These are phyloP conservation scores for Cucumis melo DNA, from an alignment of 306 rosid species.

Conservation along the genomic window DNA sequence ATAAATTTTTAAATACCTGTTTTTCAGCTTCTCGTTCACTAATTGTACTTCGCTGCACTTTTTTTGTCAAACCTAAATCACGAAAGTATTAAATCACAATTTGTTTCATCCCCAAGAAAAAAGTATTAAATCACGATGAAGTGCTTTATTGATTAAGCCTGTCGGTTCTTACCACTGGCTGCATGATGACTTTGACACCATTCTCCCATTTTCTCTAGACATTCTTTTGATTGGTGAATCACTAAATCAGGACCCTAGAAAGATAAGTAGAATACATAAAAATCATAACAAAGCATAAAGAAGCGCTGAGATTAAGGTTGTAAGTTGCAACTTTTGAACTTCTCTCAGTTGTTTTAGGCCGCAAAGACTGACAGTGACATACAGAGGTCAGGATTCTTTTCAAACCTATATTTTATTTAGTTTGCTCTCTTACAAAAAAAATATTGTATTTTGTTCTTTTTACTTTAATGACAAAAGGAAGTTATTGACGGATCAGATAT, in stretches of 20 bases:
- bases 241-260: conserved; percentile 91
- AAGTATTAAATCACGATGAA: neutral
- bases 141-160: conserved; percentile 6
- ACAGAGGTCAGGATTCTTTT: neutral
- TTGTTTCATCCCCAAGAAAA: neutral
- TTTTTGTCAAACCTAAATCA: conserved; percentile 55
- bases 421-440: neutral
- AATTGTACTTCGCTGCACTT: conserved; percentile 56
- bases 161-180: conserved; percentile 66
- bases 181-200: conserved; percentile 93
- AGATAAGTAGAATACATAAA: neutral
- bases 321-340: neutral
- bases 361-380: neutral
- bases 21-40: conserved; percentile 82
- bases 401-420: neutral
- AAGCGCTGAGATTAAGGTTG: neutral
- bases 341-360: neutral
- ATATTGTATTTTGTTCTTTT: neutral
- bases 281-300: neutral
- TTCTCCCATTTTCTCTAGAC: conserved; percentile 85
- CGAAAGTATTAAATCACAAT: neutral
- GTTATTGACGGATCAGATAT: neutral
- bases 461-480: neutral
- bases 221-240: conserved; percentile 72
- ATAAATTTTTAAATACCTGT: conserved; percentile 42